A percentile compares a stretch with the other conserved stretches of the same genome.
phyloP scores from a whole-genome alignment of 768 basidiomycete species.

The Tricholoma hemisulphureum region DNA sequence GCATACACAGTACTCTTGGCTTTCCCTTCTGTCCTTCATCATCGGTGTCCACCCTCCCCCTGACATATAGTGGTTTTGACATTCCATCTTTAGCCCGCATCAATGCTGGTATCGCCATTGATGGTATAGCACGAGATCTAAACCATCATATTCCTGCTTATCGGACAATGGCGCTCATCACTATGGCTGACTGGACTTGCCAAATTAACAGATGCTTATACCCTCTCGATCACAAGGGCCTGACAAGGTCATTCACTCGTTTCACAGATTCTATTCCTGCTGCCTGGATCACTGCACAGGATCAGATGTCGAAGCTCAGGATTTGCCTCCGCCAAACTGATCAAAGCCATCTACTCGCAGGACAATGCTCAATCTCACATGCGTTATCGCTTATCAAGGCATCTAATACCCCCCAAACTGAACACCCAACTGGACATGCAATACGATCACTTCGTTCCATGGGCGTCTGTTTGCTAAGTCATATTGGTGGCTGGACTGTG shows the following conservation, averaged over 20 bases:
- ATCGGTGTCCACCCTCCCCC: conserved; percentile 8
- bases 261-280: background rate
- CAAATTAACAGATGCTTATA: conserved; percentile 2
- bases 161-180: conserved; percentile 12
- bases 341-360: background rate
- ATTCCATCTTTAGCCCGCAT: conserved; percentile 22
- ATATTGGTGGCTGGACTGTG: background rate
- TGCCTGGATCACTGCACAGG: background rate
- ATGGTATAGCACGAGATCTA: conserved; percentile 13
- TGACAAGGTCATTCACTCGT: background rate
- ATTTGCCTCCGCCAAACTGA: too few species aligned
- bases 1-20: conserved; percentile 17
- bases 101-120: conserved; percentile 13
- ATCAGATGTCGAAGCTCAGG: too few species aligned
- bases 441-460: background rate
- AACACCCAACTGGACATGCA: background rate
- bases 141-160: conserved; percentile 19
- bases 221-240: conserved; percentile 4
- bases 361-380: background rate
- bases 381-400: background rate
- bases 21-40: conserved; percentile 22
- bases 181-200: conserved; percentile 17
- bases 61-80: conserved; percentile 17
- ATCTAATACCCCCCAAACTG: background rate
- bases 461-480: background rate